Evolutionary conservation across 2,329 filamentous ascomycete genomes (phyloP), one percentile per base, ranked within the genome.

Genomic region (Pseudogymnoascus sp.): DNA sequence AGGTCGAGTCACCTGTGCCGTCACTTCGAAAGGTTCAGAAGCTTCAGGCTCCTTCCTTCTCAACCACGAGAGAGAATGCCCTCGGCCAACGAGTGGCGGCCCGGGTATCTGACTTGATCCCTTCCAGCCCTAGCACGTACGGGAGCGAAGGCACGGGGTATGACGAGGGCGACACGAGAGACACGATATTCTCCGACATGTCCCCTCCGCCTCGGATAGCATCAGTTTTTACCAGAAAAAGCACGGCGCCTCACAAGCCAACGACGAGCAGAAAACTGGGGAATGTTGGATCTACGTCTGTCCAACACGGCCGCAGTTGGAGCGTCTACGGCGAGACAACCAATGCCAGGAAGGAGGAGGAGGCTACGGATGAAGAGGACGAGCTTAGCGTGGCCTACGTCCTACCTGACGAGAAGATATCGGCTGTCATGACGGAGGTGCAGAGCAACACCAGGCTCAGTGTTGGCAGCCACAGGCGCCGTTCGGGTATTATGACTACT

Each of bases 1-100:
- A 68, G 11, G 59, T 60, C 55, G 66, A 70, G 16, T 67, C 68
- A 11, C 67, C 69, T 19, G 67, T 65, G 19, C 64, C 60, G 49
- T 64, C 65, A 62, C 55, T 63, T 26, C 59, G 63, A 63, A 64
- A 65, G 33, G 3, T 55, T 19, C n/a, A 33, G 49, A 55, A 33
- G 49, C 49, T 55, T 55, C n/a, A 19, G 4, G n/a, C 5, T 21
- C n/a, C n/a, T 55, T 55, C 26, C 1, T 16, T 52, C 26, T 6
- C 16, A 55, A 33, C 26, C 14, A 31, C 16, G n/a, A 19, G 26
- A 33, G 26, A 55, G 10, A 12, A 19, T 33, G 10, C 26, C 5
- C 2, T 33, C 5, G 26, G 49, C 6, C 49, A 31, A 12, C 49
- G 26, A 55, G 8, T 33, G n/a, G 49, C 29, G 10, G 49, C 26